Evolutionary conservation across 2,329 filamentous ascomycete species (phyloP), one percentile per base, ranked within the genome.

Genomic region (Parastagonospora avenae): DNA sequence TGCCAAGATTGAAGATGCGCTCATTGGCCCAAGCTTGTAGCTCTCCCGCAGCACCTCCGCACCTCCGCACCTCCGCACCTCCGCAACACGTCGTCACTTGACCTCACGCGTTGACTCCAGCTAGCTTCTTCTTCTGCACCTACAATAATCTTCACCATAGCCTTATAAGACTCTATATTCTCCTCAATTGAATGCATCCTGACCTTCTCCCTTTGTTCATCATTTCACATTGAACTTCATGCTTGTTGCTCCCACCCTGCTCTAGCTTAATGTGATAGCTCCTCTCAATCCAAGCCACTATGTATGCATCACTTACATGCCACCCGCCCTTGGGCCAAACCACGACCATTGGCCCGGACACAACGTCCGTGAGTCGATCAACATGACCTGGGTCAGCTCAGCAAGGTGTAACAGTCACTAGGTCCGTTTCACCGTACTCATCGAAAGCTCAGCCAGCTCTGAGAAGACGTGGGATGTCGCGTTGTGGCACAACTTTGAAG

Each of bases 251-350:
- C 33, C 35, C 15, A 16, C 24, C 14, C 30, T 32, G 29, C 15
- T 39, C 11, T 19, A 36, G 14, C 30, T 10, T 35, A 14, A 15
- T 10, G 8, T 14, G 11, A 27, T 33, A 38, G 19, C 48, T 52
- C n/a, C 32, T 35, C n/a, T 19, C 8, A 36, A 24, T 24, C 31
- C 11, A 30, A 12, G n/a, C 24, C 19, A 54, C 46, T 44, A 79
- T 82, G 72, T 82, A 81, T 66, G 80, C 82, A 16, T 77, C 79
- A 54, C 72, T 88, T 11, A 81, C 79, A 4, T 85, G 80, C 52
- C 87, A 85, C 64, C 92, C 92, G 10, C 85, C 91, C 1, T 74
- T 96, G 44, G 90, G 87, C 2, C 89, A 92, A 68, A 82, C 89
- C 19, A 92, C 90, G 1, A 79, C 83, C 42, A 66, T 90, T 15